These are phyloP conservation scores for Amphichorda felina DNA, from an alignment of 2,329 filamentous ascomycete species.

Conservation along the genomic window DNA sequence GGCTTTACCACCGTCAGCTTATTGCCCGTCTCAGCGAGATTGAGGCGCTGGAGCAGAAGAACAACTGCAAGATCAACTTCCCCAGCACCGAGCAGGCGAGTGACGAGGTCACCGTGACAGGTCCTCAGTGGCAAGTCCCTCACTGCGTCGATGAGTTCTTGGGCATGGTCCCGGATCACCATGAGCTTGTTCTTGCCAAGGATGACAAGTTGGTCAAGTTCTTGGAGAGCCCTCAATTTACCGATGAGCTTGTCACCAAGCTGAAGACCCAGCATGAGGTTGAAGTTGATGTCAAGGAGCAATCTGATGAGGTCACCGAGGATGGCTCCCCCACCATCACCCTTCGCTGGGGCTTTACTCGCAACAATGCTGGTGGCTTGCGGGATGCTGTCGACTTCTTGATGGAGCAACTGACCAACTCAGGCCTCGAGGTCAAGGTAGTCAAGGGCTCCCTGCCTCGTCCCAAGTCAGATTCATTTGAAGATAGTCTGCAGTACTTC, in stretches of 20 bases:
- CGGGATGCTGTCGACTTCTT: conserved; percentile 95
- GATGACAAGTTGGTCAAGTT: conserved; percentile 68
- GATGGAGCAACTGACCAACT: conserved; percentile 71
- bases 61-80: conserved; percentile 99
- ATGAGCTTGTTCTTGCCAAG: conserved; percentile 77
- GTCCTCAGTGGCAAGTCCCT: conserved; percentile 95
- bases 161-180: conserved; percentile 94
- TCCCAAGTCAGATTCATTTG: conserved; percentile 98
- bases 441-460: conserved; percentile 92
- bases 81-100: conserved; percentile 96
- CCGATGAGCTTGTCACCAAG: conserved; percentile 67
- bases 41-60: conserved; percentile 94
- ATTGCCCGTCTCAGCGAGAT: conserved; percentile 81
- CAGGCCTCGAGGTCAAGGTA: conserved; percentile 76
- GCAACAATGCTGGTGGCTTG: conserved; percentile 91
- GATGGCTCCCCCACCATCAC: conserved; percentile 46
- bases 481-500: conserved; percentile 93
- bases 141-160: conserved; percentile 93
- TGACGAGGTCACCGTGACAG: conserved; percentile 89
- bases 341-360: conserved; percentile 73
- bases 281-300: conserved; percentile 63
- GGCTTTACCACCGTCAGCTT: conserved; percentile 88
- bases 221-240: conserved; percentile 71
- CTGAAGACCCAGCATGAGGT: conserved; percentile 89
- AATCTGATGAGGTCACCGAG: conserved; percentile 44